Evolutionary conservation across 108 stramenopile genomes (phyloP), one percentile per base, ranked within the genome.

Genomic region (Skeletonema costatum): DNA sequence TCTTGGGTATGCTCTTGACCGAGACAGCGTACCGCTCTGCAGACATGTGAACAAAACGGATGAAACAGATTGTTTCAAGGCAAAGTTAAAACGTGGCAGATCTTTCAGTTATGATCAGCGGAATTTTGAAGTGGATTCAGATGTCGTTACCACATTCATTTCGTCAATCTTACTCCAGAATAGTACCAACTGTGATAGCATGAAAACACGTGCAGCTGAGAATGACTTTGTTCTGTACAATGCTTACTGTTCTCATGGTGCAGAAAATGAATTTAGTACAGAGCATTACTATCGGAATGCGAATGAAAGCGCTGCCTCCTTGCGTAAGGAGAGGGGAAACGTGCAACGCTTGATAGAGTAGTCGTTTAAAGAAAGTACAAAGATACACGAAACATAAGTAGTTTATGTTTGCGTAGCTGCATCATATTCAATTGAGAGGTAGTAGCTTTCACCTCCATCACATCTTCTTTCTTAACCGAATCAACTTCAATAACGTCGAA

Each of bases 1-100:
- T 46, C 65, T 77, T 29, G 74, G 74, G 1, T 75, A 58, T 31
- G 29, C 61, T 41, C 44, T 66, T 21, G 35, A 66, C 58, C 64
- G 74, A 35, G 38, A 51, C 17, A 75, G 74, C 33, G 53, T 66
- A 9, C 64, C 41, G 3, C 36, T 75, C 16, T 75, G 74, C 33
- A 3, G 38, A 19, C 12, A 30, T 16, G 56, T 44, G 2, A 36
- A 44, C 14, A 10, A 48, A 66, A 31, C 33, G 19, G 19, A 32
- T 9, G 64, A 75, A 75, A 32, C 12, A 36, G 66, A 66, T 13
- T 75, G 74, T 36, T 59, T 75, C 11, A 35, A 29, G 32, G 41
- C 44, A 35, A n/a, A 25, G 25, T 25, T 51, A 32, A 36, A 41
- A 30, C 59, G 32, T 13, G 7, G 12, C 13, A 10, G 7, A 7